Percentiles rank a stretch among this genome's conserved stretches.
These are phyloP conservation scores for Galerina sulciceps DNA, from an alignment of 768 basidiomycete species.

Conservation along the genomic window DNA sequence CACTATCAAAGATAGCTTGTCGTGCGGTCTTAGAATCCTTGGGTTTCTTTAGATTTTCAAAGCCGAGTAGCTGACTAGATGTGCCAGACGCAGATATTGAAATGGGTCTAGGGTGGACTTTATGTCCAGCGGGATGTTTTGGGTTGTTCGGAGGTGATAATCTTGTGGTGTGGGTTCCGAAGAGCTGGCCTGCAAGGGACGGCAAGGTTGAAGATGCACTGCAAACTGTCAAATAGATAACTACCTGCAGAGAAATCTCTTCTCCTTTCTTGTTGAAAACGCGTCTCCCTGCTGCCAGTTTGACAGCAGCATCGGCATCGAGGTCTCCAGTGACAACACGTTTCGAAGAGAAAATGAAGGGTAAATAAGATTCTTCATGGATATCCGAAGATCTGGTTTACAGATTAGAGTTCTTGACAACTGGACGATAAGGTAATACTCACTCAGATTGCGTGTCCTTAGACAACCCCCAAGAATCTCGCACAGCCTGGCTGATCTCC, in stretches of 20 bases:
- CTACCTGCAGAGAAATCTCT: conserved; percentile 36
- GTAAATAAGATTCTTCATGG: conserved; percentile 68
- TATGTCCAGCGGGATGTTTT: conserved; percentile 19
- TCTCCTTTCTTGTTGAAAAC: conserved; percentile 56
- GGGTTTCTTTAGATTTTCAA: conserved; percentile 29
- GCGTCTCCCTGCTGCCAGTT: conserved; percentile 46
- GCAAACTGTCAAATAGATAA: background rate
- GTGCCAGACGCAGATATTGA: conserved; percentile 31
- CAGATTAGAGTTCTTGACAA: background rate
- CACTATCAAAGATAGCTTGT: conserved; percentile 48
- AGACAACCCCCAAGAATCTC: conserved; percentile 53
- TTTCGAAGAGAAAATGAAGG: conserved; percentile 56
- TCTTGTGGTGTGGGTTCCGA: conserved; percentile 2
- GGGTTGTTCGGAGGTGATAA: background rate
- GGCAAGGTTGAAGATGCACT: background rate
- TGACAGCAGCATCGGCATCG: background rate
- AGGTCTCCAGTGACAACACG: conserved; percentile 8
- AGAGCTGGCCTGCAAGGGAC: background rate
- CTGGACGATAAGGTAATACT: background rate
- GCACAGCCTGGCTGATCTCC: conserved; percentile 58
- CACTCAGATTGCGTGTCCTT: conserved; percentile 14
- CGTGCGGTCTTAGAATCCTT: conserved; percentile 44
- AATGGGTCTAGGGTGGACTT: conserved; percentile 29
- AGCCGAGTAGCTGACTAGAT: conserved; percentile 26
- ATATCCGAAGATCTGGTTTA: conserved; percentile 34